These are phyloP conservation scores for Cinchona pubescens DNA, from an alignment of 257 asterid species.

Conservation along the genomic window DNA sequence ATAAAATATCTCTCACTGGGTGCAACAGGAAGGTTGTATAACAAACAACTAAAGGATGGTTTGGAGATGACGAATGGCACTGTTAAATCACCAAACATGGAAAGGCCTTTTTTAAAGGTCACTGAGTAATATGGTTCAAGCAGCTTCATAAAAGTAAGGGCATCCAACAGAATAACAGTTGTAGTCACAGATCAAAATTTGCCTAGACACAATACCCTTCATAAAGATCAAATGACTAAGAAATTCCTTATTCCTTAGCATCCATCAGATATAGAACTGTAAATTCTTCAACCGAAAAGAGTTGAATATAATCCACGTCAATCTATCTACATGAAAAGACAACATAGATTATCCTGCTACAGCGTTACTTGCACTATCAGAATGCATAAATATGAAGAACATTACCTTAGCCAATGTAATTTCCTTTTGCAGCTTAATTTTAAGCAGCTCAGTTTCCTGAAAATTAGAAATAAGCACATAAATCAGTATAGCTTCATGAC, in stretches of 20 bases:
- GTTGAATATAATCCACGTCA: too few species aligned
- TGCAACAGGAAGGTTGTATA: neutral
- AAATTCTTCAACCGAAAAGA: too few species aligned
- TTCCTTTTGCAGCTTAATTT: constrained; percentile 38
- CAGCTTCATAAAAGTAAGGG: neutral
- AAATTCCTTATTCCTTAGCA: neutral
- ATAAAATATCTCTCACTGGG: too few species aligned
- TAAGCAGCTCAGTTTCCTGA: constrained; percentile 51
- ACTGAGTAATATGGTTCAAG: neutral
- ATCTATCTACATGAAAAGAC: neutral
- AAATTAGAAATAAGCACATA: constrained; percentile 8
- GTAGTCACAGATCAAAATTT: neutral
- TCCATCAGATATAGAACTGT: neutral
- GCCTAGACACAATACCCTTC: neutral
- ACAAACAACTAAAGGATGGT: neutral
- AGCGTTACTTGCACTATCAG: neutral
- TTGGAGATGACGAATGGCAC: neutral
- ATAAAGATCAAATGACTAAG: neutral
- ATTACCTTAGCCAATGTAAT: constrained; percentile 39
- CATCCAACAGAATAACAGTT: neutral
- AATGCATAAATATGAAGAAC: neutral
- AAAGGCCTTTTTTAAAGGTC: neutral
- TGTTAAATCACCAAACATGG: neutral
- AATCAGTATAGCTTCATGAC: neutral
- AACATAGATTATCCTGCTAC: neutral